Base-by-base conservation (phyloP, 768 basidiomycete species). In the Suillus brevipes region DNA sequence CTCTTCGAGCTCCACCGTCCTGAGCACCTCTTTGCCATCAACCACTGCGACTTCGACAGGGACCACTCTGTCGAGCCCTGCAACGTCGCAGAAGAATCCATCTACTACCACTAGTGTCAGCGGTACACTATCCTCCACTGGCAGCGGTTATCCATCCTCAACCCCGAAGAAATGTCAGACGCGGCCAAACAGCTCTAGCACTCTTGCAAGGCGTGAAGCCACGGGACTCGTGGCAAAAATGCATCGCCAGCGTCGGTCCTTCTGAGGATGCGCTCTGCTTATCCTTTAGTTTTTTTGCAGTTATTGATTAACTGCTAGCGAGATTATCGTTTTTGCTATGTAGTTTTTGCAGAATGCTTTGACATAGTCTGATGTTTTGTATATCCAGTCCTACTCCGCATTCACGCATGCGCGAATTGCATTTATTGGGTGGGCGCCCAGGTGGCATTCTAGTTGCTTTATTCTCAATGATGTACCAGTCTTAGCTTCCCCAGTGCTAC, bases 301-400 rank as follows among this genome's bases (percentile, higher is more conserved):
- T 65, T 61, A 65, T 62, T 62, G 36, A 47, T 49, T 66, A 67
- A 62, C 61, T 65, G 57, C 52, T 31, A 38, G 8, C 23, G 16
- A 40, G 37, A 53, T 37, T 56, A 23, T 10, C 12, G 10, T 59
- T 40, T 57, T 59, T 40, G 25, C 23, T 20, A 40, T 38, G 16
- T 23, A 13, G 28, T 52, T 52, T 31, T 16, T 31, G 28, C 14
- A n/a, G 34, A 37, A 34, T 37, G 13, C 36, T 13, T 57, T 18
- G 25, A 59, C 25, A 31, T 31, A 38, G 23, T 12, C 38, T 28
- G 40, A 42, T 42, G 40, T 20, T 42, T 20, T 40, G 16, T 59
- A 40, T 55, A 34, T 14, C 49, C 49, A 14, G 23, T 16, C 25
- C 25, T 40, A 25, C 16, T 25, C 18, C 10, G 25, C 18, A 42